Evolutionary conservation across 768 basidiomycete genomes (phyloP), one percentile per base, ranked within the genome.

Genomic region (Termitomyces sp.): DNA sequence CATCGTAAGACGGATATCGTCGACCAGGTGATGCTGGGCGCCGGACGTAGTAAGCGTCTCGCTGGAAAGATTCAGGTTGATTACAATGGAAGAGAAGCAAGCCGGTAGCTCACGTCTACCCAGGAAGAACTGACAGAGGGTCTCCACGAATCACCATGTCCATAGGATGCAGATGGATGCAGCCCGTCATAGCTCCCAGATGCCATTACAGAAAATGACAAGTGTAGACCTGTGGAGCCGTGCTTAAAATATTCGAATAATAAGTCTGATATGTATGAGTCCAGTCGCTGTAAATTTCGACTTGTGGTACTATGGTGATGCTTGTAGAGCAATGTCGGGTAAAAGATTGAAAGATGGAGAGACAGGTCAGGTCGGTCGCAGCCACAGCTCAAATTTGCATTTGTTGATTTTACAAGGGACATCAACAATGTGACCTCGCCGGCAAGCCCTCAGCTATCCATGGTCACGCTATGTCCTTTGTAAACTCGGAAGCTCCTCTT

Each of bases 1-100:
- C 77, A 62, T 86, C 80, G 61, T 82, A 82, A 27, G 76, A 63
- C 16, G 62, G 44, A 56, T 69, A 73, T 55, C 76, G 72, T 40
- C 79, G 72, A 58, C 78, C 68, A 34, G 79, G 71, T 48, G 85
- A 81, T 43, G 79, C 78, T 42, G 78, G 75, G 60, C 74, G 75
- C 54, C 77, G 77, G 64, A 67, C 62, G 52, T 65, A 60, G 60
- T 64, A 65, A 52, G 67, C 43, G n/a, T 68, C 66, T 48, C 74
- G 64, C 77, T 80, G 59, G 51, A 68, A 52, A 55, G 55, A 25
- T 58, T 30, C 11, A 55, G 37, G 8, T 37, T 6, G 12, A 39
- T 27, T 40, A 5, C 21, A 37, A 40, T 28, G 16, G 5, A 54
- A 45, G 45, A 35, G 52, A 54, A 40, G 48, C 37, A 41, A 55